Base-by-base conservation (phyloP, 192 early-diverging fungal genomes). In the Backusella sp. region DNA sequence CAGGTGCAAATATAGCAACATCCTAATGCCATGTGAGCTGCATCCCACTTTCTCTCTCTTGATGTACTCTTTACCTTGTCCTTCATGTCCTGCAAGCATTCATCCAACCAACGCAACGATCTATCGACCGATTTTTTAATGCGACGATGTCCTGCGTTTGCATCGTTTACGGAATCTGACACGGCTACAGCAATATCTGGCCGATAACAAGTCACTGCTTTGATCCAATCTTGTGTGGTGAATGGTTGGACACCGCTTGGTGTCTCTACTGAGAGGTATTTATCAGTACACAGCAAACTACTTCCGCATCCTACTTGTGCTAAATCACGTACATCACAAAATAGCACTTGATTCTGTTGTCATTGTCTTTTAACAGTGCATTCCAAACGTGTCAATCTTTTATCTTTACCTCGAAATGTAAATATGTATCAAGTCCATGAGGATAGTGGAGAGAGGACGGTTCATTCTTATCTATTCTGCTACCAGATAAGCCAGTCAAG, bases 251-350 rank as follows among this genome's bases (percentile, higher is more conserved):
- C 80, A 23, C 88, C 88, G 4, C 85, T 78, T 62, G 81, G 77
- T 21, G 88, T 86, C 32, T 74, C 69, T 28, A 88, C 81, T 14
- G 86, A 85, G 34, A 89, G 78, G 68, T 82, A 78, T 21, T 86
- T 86, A 39, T 89, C 85, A 80, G 86, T 78, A 68, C 87, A 87
- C 65, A 77, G 32, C 68, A 19, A 39, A 14, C 37, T 81, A 14
- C 83, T 75, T 17, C 75, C 74, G 7, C 77, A 73, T n/a, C 32
- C 26, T 21, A 79, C 46, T 6, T 76, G 79, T 5, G 77, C 78
- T 5, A 87, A 73, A 70, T 90, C 88, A 15, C 86, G 82, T 30
- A 87, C 37, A 42, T 90, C 87, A 62, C 84, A 82, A 37, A 86
- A 79, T 3, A 90, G 34, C 26, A 88, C 49, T 53, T 86, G 74